Evolutionary conservation across 2,329 filamentous ascomycete genomes (phyloP).

Genomic region (Phaeosphaeria sp.): DNA sequence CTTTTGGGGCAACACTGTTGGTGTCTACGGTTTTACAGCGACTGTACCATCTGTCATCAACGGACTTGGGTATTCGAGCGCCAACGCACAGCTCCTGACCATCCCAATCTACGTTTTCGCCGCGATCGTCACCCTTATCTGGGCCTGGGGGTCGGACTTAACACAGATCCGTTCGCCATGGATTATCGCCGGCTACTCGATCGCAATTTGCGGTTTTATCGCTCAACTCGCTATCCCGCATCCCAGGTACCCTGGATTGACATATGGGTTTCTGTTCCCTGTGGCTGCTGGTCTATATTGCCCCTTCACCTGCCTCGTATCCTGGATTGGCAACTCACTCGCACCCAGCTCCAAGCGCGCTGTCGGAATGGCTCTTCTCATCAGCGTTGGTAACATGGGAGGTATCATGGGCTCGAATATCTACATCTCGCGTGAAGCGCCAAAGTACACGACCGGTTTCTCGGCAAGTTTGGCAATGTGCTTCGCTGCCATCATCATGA

Average conservation of each 20-base stretch:
- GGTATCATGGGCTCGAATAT: conserved; percentile 56
- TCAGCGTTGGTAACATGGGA: conserved; percentile 56
- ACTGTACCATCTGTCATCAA: conserved; percentile 53
- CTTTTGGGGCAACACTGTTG: conserved; percentile 48
- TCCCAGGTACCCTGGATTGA: conserved; percentile 52
- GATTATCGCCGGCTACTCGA: conserved; percentile 57
- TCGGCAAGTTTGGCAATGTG: conserved; percentile 55
- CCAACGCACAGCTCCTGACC: conserved; percentile 51
- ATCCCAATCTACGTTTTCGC: conserved; percentile 54
- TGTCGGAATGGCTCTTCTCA: conserved; percentile 60
- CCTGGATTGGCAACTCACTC: conserved; percentile 46
- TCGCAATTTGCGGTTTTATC: conserved; percentile 63
- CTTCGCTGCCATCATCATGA: conserved; percentile 55
- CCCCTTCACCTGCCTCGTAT: conserved; percentile 45
- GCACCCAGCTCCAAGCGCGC: conserved; percentile 45
- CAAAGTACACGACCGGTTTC: conserved; percentile 60
- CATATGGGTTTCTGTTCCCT: conserved; percentile 53
- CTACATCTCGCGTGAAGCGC: conserved; percentile 57
- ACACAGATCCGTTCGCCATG: conserved; percentile 62
- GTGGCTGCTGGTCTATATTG: conserved; percentile 46
- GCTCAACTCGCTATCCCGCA: conserved; percentile 58
- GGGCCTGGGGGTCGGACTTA: conserved; percentile 59
- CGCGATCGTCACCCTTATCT: conserved; percentile 48
- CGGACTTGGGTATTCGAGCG: conserved; percentile 51
- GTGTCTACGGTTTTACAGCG: conserved; percentile 41